A percentile compares a stretch with the other conserved stretches of the same genome.
These are phyloP conservation scores for Blastobotrys ciferrii DNA, from an alignment of 1,139 yeast genomes.

Conservation along the genomic window DNA sequence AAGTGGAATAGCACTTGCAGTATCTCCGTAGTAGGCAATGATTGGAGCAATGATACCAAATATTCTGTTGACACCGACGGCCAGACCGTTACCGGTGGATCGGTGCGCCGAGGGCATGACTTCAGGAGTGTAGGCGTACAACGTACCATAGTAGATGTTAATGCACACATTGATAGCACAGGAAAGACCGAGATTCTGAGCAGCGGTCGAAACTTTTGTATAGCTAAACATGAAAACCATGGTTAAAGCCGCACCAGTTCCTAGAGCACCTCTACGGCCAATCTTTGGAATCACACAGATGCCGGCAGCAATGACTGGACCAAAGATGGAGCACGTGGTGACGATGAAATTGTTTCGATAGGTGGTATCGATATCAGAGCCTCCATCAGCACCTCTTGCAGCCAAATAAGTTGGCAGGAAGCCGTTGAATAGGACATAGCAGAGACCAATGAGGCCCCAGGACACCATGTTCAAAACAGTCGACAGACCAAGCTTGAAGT, in stretches of 20 bases:
- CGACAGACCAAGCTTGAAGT: conserved; percentile 42
- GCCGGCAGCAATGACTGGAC: conserved; percentile 54
- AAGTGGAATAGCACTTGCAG: conserved; percentile 50
- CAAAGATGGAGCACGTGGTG: conserved; percentile 51
- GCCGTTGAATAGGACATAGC: conserved; percentile 51
- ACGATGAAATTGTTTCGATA: conserved; percentile 55
- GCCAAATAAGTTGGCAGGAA: conserved; percentile 51
- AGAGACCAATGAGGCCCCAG: conserved; percentile 52
- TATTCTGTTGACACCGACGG: conserved; percentile 47
- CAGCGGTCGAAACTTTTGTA: conserved; percentile 50
- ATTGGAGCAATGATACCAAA: conserved; percentile 53
- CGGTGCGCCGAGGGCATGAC: conserved; percentile 55
- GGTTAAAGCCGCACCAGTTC: conserved; percentile 50
- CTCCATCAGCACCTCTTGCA: conserved; percentile 45
- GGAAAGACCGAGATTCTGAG: conserved; percentile 53
- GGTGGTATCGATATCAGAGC: conserved; percentile 38
- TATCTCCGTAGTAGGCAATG: conserved; percentile 47
- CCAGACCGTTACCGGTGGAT: conserved; percentile 56
- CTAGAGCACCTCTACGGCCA: conserved; percentile 61
- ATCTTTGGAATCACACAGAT: conserved; percentile 43
- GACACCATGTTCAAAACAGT: conserved; percentile 45
- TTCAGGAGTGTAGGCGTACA: conserved; percentile 61
- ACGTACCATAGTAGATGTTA: conserved; percentile 53
- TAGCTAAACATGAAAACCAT: conserved; percentile 61
- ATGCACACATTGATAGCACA: conserved; percentile 51